Evolutionary conservation across 2,329 filamentous ascomycete species (phyloP), one percentile per base, ranked within the genome.

Genomic region (Venturia asperata): DNA sequence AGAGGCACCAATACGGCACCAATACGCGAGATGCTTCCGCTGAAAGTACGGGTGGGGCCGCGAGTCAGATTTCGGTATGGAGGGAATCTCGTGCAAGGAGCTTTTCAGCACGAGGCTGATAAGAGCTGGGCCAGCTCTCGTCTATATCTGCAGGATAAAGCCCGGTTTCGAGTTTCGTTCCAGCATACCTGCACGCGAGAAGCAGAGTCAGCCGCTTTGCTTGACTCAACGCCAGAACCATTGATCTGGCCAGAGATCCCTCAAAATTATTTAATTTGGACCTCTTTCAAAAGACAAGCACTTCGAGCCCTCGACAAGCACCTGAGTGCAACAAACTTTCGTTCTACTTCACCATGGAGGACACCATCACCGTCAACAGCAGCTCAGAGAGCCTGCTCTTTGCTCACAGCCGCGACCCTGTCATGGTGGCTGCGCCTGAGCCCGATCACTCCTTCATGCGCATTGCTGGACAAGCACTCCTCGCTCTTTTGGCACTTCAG

Each of bases 321-420:
- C 30, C 52, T 19, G 13, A 3, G 47, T 49, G 52, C 52, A 56
- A 56, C 52, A 34, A 37, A n/a, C 15, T 11, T 37, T 34, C 30
- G 30, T 58, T 37, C 52, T n/a, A 2, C 11, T 58, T 27, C 7
- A 21, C 30, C 30, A 58, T 58, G 52, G 52, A 37, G 15, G 52
- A 58, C 11, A 58, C 52, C 5, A 58, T 37, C 1, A 58, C 6
- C 52, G 37, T 58, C 52, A 58, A 58, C 52, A 58, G 52, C 52
- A 58, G 52, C 52, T 58, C 27, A 37, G 52, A 58, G 52, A 58
- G 52, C 52, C n/a, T 58, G 52, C 52, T 58, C 17, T 58, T 58
- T 27, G 11, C 30, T 7, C 52, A 37, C n/a, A 15, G 30, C 7
- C 30, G 37, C 1, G 30, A 4, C 5, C 27, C 27, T n/a, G 7